Conservation (phyloP, 352 stramenopile species). For the Thraustochytrium striatum region DNA sequence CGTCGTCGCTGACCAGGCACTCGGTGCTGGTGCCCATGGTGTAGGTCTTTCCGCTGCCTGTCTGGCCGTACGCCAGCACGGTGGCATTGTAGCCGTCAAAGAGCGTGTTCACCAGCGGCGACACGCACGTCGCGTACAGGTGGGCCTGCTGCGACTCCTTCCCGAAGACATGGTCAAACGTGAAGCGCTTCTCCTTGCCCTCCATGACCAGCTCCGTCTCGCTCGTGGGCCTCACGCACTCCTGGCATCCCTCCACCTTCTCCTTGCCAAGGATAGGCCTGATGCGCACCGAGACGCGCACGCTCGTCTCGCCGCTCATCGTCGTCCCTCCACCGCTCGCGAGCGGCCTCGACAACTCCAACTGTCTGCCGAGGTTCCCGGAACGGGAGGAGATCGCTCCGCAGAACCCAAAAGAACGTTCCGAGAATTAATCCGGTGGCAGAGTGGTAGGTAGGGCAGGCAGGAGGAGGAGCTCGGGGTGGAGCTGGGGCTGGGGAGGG, state of each 20-base stretch:
- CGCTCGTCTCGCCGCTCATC: slow-evolving; percentile 37
- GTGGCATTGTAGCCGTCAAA: slow-evolving; percentile 56
- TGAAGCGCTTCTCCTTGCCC: slow-evolving; percentile 50
- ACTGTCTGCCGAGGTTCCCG: too few relatives aligned
- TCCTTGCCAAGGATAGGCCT: slow-evolving; percentile 41
- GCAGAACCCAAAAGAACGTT: too few relatives aligned
- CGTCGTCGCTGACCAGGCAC: slow-evolving; percentile 31
- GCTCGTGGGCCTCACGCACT: slow-evolving; percentile 28
- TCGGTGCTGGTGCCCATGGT: slow-evolving; percentile 52
- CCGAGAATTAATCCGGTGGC: too few relatives aligned
- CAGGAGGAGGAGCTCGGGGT: too few relatives aligned
- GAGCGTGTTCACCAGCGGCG: slow-evolving; percentile 43
- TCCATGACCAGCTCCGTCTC: slow-evolving; percentile 47
- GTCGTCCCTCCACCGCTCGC: not conserved
- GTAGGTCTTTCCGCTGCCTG: slow-evolving; percentile 54
- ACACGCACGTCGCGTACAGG: slow-evolving; percentile 47
- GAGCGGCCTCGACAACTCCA: too few relatives aligned
- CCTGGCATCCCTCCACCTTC: slow-evolving; percentile 44
- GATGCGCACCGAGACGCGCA: slow-evolving; percentile 43
- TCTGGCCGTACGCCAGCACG: slow-evolving; percentile 54
- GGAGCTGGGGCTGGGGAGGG: too few relatives aligned
- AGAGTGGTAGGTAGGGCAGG: too few relatives aligned
- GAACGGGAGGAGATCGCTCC: too few relatives aligned
- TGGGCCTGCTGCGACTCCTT: slow-evolving; percentile 46
- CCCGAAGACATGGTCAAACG: slow-evolving; percentile 54